Conservation (phyloP, 2,329 filamentous ascomycete species). For the Ampelomyces quisqualis region DNA sequence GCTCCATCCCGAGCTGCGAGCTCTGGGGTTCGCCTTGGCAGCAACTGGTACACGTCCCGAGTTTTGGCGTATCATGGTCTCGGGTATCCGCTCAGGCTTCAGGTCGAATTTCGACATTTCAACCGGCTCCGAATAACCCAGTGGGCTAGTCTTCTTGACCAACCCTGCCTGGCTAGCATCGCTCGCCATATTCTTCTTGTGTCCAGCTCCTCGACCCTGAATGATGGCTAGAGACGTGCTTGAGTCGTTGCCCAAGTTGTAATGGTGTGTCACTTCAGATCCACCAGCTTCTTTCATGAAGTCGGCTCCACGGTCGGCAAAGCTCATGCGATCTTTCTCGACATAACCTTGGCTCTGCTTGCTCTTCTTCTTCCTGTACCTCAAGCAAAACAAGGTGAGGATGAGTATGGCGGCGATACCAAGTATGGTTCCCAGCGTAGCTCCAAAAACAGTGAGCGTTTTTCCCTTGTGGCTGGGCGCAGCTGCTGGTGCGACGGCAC, state of each 20-base stretch:
- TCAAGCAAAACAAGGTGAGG: conserved; percentile 67
- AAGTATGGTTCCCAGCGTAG: conserved; percentile 77
- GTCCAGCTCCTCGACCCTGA: conserved; percentile 56
- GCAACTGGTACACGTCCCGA: conserved; percentile 28
- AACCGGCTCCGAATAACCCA: conserved; percentile 44
- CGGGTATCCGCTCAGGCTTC: conserved; percentile 34
- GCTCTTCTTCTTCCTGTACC: conserved; percentile 60
- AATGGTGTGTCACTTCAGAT: conserved; percentile 39
- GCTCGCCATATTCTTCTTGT: conserved; percentile 57
- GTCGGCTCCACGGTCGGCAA: conserved; percentile 53
- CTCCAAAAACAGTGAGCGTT: conserved; percentile 69
- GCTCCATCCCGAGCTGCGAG: conserved; percentile 71
- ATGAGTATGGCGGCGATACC: conserved; percentile 71
- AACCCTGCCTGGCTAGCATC: conserved; percentile 61
- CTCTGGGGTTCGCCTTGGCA: conserved; percentile 27
- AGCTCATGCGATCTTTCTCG: conserved; percentile 50
- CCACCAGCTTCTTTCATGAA: conserved; percentile 56
- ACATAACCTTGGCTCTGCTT: conserved; percentile 55
- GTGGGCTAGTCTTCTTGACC: conserved; percentile 55
- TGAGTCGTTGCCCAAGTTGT: conserved; percentile 39
- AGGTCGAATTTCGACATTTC: conserved; percentile 51
- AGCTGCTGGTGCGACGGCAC: conserved; percentile 32
- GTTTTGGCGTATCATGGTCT: conserved; percentile 42
- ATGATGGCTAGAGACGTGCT: conserved; percentile 52
- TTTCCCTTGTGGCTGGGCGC: conserved; percentile 47